phyloP scores from a whole-genome alignment of 768 basidiomycete genomes.

The Asterophora parasitica region DNA sequence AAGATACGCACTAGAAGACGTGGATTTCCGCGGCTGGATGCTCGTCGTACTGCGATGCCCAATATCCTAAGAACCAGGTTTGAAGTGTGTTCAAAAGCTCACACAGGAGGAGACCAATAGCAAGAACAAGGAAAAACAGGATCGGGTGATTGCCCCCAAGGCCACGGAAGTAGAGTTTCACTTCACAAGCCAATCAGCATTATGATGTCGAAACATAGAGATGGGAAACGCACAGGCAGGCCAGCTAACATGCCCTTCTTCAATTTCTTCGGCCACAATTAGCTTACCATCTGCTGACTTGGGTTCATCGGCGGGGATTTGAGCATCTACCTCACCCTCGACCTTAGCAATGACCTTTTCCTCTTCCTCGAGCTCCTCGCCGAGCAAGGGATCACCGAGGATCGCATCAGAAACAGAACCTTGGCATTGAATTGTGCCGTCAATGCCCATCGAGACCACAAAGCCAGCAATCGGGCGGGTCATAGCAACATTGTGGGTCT shows the following conservation, averaged over 20 bases:
- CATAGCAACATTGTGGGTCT: constrained; percentile 53
- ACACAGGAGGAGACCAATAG: constrained; percentile 19
- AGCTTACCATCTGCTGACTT: constrained; percentile 47
- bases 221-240: constrained; percentile 28
- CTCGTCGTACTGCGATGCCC: constrained; percentile 40
- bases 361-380: constrained; percentile 24
- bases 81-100: constrained; percentile 25
- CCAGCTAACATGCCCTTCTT: constrained; percentile 55
- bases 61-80: constrained; percentile 42
- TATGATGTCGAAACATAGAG: neutral
- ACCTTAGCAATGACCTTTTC: constrained; percentile 23
- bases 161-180: constrained; percentile 34
- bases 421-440: constrained; percentile 48
- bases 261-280: constrained; percentile 62
- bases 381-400: constrained; percentile 32
- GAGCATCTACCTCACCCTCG: constrained; percentile 21
- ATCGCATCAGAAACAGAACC: constrained; percentile 47
- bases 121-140: constrained; percentile 28
- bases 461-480: constrained; percentile 48
- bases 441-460: constrained; percentile 48
- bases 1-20: constrained; percentile 30
- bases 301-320: constrained; percentile 16
- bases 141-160: constrained; percentile 32
- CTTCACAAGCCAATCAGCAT: constrained; percentile 21
- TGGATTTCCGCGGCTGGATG: constrained; percentile 27